phyloP scores from a whole-genome alignment of 75 land plant genomes.

The Pinus tabuliformis region DNA sequence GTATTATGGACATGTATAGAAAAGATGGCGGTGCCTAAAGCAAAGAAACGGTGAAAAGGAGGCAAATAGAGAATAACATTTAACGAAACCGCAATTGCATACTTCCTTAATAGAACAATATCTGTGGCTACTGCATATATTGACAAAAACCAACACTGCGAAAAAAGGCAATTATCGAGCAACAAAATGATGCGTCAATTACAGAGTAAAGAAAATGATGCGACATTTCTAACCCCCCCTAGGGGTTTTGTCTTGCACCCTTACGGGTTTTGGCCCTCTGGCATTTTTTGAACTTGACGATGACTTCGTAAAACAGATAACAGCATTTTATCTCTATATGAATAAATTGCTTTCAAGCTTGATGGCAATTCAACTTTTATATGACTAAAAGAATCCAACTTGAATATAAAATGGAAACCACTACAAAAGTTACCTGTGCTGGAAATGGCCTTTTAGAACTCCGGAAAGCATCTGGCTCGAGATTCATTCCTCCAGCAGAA shows the following conservation, averaged over 20 bases:
- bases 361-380: background rate
- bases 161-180: too few relatives aligned
- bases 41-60: background rate
- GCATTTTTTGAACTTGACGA: background rate
- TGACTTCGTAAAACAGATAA: background rate
- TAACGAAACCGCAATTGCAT: background rate
- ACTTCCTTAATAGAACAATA: background rate
- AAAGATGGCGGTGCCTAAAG: background rate
- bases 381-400: background rate
- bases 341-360: background rate
- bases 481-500: constrained; percentile 24
- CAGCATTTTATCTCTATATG: background rate
- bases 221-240: too few relatives aligned
- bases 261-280: too few relatives aligned
- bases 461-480: constrained; percentile 51
- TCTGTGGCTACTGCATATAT: background rate
- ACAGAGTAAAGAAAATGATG: too few relatives aligned
- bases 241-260: too few relatives aligned
- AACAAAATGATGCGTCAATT: too few relatives aligned
- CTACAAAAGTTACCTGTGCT: constrained; percentile 36
- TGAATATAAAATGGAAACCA: background rate
- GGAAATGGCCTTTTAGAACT: constrained; percentile 31
- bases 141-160: too few relatives aligned
- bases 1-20: background rate
- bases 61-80: background rate